Conservation (phyloP, 805 yeast species). For the Saccharomycopsis capsularis region DNA sequence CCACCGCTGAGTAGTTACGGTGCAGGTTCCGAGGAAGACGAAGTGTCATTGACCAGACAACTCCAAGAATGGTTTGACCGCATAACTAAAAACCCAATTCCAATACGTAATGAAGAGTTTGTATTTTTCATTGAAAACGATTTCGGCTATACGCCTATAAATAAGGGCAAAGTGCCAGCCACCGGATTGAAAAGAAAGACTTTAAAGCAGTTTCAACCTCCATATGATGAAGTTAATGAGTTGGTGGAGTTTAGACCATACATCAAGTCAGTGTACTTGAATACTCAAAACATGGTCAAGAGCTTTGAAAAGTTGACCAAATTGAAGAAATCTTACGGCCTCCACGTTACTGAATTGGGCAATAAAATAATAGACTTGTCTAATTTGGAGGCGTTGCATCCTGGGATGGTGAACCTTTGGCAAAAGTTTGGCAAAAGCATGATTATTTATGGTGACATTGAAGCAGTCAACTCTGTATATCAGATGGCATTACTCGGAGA, state of each 20-base stretch:
- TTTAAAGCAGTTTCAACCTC: conserved; percentile 84
- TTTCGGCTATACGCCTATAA: conserved; percentile 46
- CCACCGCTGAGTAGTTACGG: conserved; percentile 70
- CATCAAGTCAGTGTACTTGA: conserved; percentile 66
- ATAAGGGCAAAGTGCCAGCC: conserved; percentile 58
- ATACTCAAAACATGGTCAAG: conserved; percentile 41
- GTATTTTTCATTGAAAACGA: conserved; percentile 77
- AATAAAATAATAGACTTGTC: conserved; percentile 34
- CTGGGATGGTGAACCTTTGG: conserved; percentile 76
- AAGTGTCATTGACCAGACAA: conserved; percentile 42
- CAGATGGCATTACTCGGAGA: conserved; percentile 75
- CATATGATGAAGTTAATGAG: conserved; percentile 78
- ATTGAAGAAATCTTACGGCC: conserved; percentile 40
- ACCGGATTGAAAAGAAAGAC: conserved; percentile 86
- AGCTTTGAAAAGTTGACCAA: conserved; percentile 52
- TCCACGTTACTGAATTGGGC: conserved; percentile 52
- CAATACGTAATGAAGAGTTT: conserved; percentile 82
- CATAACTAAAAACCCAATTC: conserved; percentile 64
- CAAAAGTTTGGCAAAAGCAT: conserved; percentile 63
- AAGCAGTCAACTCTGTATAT: conserved; percentile 60
- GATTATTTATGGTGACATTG: conserved; percentile 67
- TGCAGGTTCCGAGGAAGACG: conserved; percentile 77
- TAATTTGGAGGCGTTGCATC: conserved; percentile 44
- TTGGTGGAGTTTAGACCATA: conserved; percentile 82
- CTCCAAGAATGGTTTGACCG: conserved; percentile 87